Evolutionary conservation across 1,139 yeast genomes (phyloP).

Genomic region (Magnusiomyces magnusii): DNA sequence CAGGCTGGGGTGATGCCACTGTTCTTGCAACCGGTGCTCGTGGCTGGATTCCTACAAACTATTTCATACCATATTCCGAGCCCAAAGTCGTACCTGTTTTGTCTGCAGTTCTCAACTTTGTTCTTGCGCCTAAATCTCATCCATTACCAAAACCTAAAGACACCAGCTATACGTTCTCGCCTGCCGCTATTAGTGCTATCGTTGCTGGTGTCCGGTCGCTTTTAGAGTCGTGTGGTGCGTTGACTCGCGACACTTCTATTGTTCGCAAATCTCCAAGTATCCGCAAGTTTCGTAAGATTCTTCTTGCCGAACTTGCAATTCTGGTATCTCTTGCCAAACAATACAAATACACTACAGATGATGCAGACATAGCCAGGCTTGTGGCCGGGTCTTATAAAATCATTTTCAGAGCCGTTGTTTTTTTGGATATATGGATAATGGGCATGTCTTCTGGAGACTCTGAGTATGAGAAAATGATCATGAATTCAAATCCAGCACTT

Average conservation of each 20-base stretch:
- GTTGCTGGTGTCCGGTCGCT: conserved; percentile 79
- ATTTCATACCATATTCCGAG: conserved; percentile 51
- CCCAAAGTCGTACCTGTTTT: conserved; percentile 48
- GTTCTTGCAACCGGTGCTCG: conserved; percentile 59
- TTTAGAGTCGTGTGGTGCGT: conserved; percentile 71
- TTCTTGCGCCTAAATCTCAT: conserved; percentile 49
- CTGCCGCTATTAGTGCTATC: conserved; percentile 46
- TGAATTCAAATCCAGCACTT: background rate
- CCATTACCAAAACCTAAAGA: conserved; percentile 18
- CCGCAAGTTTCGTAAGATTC: conserved; percentile 64
- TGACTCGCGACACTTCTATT: conserved; percentile 73
- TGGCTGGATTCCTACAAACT: conserved; percentile 98
- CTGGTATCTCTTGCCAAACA: conserved; percentile 82
- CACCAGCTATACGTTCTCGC: conserved; percentile 29
- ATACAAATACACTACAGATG: conserved; percentile 62
- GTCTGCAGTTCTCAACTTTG: conserved; percentile 67
- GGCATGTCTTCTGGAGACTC: conserved; percentile 16
- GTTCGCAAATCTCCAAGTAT: conserved; percentile 65
- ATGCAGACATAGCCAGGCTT: conserved; percentile 58
- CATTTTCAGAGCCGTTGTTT: conserved; percentile 60
- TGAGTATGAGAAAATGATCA: background rate
- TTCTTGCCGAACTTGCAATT: conserved; percentile 87
- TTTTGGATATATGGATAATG: conserved; percentile 62
- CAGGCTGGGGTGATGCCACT: conserved; percentile 99
- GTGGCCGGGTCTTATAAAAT: conserved; percentile 70